Evolutionary conservation across 495 filamentous ascomycete genomes (phyloP), one percentile per base, ranked within the genome.

Genomic region (Hypoxylon perforatum): DNA sequence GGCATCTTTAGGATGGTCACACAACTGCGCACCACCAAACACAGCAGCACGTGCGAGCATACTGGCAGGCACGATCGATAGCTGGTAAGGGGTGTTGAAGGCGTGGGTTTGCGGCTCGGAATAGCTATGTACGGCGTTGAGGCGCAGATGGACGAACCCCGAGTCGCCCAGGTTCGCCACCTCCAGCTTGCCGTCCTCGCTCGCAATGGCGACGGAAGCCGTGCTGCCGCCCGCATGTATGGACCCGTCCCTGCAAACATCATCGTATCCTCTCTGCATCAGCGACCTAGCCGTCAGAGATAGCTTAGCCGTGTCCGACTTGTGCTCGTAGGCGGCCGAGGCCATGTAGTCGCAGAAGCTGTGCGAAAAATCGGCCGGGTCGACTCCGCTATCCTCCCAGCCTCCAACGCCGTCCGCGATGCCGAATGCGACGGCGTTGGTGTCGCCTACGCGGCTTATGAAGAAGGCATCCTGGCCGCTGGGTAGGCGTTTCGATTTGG

Each of bases 381-480:
- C 94, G 44, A 99, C 88, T 22, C 92, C 92, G 38, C 88, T 91
- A 64, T 97, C 92, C 42, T 87, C 85, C 92, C 95, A 99, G 41
- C 95, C 95, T 19, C 95, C 95, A 2, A 99, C 95, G 8, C 95
- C 95, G 72, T 98, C 95, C 47, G 94, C 91, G 17, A 99, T 87
- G 4, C 92, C 95, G 65, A 98, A 87, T 0, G 94, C 93, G 33
- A 89, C 80, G 22, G 77, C 78, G 12, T 77, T 85, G 50, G 78
- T 83, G 44, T 89, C 87, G 38, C 79, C 81, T 25, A 97, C 79
- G 10, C 85, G 86, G 67, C 90, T 91, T 36, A 95, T 88, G 78
- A 99, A 98, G 76, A 97, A 98, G 30, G 96, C 91, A 85, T 99
- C 95, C 74, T 98, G 93, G 10, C 95, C 95, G 49, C 90, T 92